A percentile compares a stretch with the other conserved stretches of the same genome.
Conservation (phyloP, 805 yeast species). For the Brettanomyces naardenensis region DNA sequence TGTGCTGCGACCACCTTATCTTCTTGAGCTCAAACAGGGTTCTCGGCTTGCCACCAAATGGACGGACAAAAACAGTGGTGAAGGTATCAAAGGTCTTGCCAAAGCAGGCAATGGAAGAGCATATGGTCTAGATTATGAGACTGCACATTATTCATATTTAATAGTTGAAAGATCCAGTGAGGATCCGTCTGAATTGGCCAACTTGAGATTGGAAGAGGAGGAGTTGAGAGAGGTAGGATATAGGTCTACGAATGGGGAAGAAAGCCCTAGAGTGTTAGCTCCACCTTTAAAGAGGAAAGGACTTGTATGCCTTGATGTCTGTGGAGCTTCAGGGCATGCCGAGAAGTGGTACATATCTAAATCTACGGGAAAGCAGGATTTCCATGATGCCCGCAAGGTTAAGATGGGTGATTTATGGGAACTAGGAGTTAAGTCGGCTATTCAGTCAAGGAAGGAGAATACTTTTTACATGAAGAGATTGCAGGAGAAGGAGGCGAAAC, state of each 20-base stretch:
- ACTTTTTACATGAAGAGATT: slow-evolving; percentile 24
- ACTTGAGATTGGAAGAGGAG: slow-evolving; percentile 11
- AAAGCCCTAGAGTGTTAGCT: slow-evolving; percentile 68
- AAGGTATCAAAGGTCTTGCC: slow-evolving; percentile 40
- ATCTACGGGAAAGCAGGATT: slow-evolving; percentile 62
- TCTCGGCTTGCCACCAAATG: slow-evolving; percentile 63
- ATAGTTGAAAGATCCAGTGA: slow-evolving; percentile 53
- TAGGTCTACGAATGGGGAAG: slow-evolving; percentile 20
- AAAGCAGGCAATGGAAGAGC: slow-evolving; percentile 51
- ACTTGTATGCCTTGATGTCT: slow-evolving; percentile 71
- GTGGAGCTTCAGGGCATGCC: slow-evolving; percentile 70
- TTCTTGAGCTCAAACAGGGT: slow-evolving; percentile 84
- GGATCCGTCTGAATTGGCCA: slow-evolving; percentile 22
- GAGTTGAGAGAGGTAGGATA: slow-evolving; percentile 20
- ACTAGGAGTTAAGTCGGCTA: slow-evolving; percentile 49
- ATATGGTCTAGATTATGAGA: slow-evolving; percentile 60
- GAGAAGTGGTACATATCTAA: slow-evolving; percentile 87
- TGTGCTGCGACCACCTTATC: slow-evolving; percentile 68
- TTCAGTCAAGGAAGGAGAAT: slow-evolving; percentile 28
- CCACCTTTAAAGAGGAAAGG: slow-evolving; percentile 74
- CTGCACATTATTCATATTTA: slow-evolving; percentile 66
- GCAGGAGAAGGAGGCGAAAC: slow-evolving; percentile 26
- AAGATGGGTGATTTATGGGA: slow-evolving; percentile 87
- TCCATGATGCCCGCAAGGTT: slow-evolving; percentile 87
- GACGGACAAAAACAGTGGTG: slow-evolving; percentile 49